Evolutionary conservation across 352 stramenopile genomes (phyloP).

Genomic region (Peronospora farinosa): DNA sequence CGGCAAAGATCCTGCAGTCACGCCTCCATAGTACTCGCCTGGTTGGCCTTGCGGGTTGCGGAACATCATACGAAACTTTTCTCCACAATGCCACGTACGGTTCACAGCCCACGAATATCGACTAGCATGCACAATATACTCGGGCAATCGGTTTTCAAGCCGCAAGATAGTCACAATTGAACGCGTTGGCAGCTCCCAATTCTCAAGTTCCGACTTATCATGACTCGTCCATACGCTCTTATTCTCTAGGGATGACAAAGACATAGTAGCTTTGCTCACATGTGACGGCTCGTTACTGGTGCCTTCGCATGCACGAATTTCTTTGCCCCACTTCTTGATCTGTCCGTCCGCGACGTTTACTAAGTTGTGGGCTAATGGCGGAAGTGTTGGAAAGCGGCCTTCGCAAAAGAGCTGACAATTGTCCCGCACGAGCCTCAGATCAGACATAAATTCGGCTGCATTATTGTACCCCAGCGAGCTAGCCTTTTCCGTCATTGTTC

Average conservation of each 20-base stretch:
- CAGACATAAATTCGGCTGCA: constrained; percentile 45
- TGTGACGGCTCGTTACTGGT: constrained; percentile 9
- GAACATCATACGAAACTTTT: constrained; percentile 77
- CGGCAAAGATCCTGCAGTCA: constrained; percentile 59
- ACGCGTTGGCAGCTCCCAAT: constrained; percentile 14
- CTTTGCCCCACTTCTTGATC: constrained; percentile 64
- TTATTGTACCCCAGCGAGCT: constrained; percentile 53
- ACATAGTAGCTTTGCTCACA: constrained; percentile 9
- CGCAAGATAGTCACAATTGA: constrained; percentile 61
- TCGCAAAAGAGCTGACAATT: constrained; percentile 82
- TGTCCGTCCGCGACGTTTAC: constrained; percentile 55
- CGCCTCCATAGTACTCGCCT: constrained; percentile 63
- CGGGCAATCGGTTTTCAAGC: constrained; percentile 73
- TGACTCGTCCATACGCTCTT: constrained; percentile 4
- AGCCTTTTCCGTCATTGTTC: constrained; percentile 48
- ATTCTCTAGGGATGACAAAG: constrained; percentile 7
- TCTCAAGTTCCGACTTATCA: constrained; percentile 3
- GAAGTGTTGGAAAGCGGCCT: constrained; percentile 66
- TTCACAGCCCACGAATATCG: constrained; percentile 58
- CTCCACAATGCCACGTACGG: constrained; percentile 51
- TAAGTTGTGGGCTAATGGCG: constrained; percentile 64
- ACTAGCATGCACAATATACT: constrained; percentile 68
- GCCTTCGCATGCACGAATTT: constrained; percentile 54
- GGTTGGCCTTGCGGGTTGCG: constrained; percentile 59
- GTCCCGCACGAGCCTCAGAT: constrained; percentile 65